Conservation (phyloP, 1,284 basidiomycete species). For the Kalmanozyma brasiliensis region DNA sequence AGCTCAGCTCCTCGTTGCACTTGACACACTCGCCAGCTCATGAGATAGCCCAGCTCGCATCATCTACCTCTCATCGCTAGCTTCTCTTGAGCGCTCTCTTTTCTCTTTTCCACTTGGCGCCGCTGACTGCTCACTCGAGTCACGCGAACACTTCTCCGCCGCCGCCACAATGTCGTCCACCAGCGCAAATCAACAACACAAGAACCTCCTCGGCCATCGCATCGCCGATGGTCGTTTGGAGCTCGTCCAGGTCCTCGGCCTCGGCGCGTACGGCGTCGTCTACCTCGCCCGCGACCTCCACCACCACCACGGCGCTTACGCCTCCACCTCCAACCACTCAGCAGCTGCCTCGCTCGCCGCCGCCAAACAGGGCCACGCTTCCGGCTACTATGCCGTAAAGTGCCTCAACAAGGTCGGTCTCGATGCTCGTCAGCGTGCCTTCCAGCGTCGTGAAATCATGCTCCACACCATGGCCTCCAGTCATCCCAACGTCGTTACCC, state of each 20-base stretch:
- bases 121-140: constrained; percentile 16
- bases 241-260: constrained; percentile 88
- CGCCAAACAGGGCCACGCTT: constrained; percentile 50
- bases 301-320: constrained; percentile 51
- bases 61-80: too few relatives aligned
- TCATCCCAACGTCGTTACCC: constrained; percentile 85
- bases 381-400: constrained; percentile 81
- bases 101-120: constrained; percentile 2
- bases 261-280: constrained; percentile 95
- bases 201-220: constrained; percentile 68
- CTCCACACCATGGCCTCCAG: constrained; percentile 75
- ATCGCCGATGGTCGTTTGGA: constrained; percentile 74
- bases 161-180: constrained; percentile 28
- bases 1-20: too few relatives aligned
- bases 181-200: constrained; percentile 50
- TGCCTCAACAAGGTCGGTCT: constrained; percentile 75
- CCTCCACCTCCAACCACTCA: constrained; percentile 43
- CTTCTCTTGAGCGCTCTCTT: too few relatives aligned
- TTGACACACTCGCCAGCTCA: too few relatives aligned
- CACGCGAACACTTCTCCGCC: not conserved
- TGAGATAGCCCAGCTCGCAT: too few relatives aligned
- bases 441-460: constrained; percentile 80
- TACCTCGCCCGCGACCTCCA: constrained; percentile 73
- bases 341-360: constrained; percentile 46
- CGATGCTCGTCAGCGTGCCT: constrained; percentile 78